Percentiles rank a stretch among this genome's conserved stretches.
Conservation (phyloP, 2,329 filamentous ascomycete genomes). For the Stagonosporopsis cucurbitacearum region DNA sequence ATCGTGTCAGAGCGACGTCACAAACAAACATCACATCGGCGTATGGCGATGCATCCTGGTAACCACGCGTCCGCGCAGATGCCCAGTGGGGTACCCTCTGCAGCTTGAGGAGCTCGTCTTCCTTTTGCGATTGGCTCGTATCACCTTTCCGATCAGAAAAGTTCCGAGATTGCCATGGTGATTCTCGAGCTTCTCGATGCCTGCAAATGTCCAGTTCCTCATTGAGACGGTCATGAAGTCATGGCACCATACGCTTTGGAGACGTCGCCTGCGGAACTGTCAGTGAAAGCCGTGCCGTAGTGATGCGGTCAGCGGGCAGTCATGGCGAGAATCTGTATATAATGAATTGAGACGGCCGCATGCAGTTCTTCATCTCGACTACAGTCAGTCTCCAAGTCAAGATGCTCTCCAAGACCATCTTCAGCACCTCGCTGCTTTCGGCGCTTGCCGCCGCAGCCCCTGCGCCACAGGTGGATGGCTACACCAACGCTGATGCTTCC, state of each 20-base stretch:
- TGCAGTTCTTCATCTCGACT: conserved; percentile 5
- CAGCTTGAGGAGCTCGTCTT: background rate
- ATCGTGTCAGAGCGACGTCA: conserved; percentile 47
- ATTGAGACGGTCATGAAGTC: conserved; percentile 47
- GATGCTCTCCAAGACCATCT: conserved; percentile 47
- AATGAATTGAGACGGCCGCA: conserved; percentile 4
- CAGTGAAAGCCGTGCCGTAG: conserved; percentile 8
- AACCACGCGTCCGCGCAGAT: conserved; percentile 29
- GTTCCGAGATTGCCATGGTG: conserved; percentile 26
- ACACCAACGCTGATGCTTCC: conserved; percentile 54
- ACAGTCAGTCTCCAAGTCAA: conserved; percentile 26
- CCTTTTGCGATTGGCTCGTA: conserved; percentile 24
- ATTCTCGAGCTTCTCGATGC: conserved; percentile 26
- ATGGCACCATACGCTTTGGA: conserved; percentile 26
- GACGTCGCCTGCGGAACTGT: conserved; percentile 21
- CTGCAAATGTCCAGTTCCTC: conserved; percentile 30
- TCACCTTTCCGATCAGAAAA: conserved; percentile 15
- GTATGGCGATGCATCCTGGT: conserved; percentile 19
- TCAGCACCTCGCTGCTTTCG: conserved; percentile 45
- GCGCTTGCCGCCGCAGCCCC: conserved; percentile 48
- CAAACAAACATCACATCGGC: conserved; percentile 24
- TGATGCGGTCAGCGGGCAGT: conserved; percentile 12
- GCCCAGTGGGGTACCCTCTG: conserved; percentile 9
- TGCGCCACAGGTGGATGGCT: conserved; percentile 53
- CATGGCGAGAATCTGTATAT: conserved; percentile 4